Percentiles rank a stretch among this genome's conserved stretches.
Conservation (phyloP, 352 stramenopile species). For the Phytopythium sindhum region DNA sequence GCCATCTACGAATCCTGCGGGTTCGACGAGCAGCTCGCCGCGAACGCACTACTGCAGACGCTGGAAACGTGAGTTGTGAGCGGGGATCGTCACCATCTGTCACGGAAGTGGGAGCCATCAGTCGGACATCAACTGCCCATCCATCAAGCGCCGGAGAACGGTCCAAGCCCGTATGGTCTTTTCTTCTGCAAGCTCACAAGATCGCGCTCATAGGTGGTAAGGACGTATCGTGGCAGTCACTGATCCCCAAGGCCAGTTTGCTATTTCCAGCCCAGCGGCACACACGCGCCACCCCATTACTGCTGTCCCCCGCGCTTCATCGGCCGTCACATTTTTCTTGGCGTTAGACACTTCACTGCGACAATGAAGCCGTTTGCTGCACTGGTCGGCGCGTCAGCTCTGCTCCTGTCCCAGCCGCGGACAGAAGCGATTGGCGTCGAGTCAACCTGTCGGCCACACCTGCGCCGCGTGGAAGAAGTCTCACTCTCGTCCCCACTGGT, state of each 20-base stretch:
- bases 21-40: constrained; percentile 46
- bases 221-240: background rate
- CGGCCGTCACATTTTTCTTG: background rate
- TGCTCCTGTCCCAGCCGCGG: background rate
- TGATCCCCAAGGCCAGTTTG: background rate
- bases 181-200: background rate
- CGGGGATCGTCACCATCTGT: background rate
- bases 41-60: constrained; percentile 56
- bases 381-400: background rate
- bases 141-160: background rate
- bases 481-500: background rate
- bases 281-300: background rate
- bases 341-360: background rate
- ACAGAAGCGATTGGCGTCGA: background rate
- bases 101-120: background rate
- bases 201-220: background rate
- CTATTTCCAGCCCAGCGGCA: background rate
- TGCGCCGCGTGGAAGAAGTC: background rate
- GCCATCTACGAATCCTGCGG: constrained; percentile 62
- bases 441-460: background rate
- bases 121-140: background rate
- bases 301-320: background rate
- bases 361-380: constrained; percentile 1
- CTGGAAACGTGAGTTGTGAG: constrained; percentile 19
- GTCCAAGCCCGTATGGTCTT: background rate